phyloP scores from a whole-genome alignment of 768 basidiomycete species.

The Phaeolepiota aurea region DNA sequence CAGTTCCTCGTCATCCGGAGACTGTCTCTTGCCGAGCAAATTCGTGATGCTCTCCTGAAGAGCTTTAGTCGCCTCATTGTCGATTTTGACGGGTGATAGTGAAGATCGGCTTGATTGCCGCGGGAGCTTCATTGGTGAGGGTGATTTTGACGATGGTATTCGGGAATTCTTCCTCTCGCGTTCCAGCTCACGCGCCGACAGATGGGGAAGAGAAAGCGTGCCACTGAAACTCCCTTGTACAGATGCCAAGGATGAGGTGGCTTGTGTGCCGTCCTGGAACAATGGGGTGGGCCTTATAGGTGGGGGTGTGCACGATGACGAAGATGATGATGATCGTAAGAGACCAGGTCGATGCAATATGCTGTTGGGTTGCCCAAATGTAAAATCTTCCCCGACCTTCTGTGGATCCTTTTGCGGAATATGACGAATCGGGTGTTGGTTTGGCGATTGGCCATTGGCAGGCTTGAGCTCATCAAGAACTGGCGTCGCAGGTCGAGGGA shows the following conservation, averaged over 20 bases:
- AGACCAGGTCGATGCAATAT: conserved; percentile 6
- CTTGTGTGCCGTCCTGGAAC: not conserved
- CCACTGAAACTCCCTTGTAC: not conserved
- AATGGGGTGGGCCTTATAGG: not conserved
- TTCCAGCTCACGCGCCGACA: conserved; percentile 15
- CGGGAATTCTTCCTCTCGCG: conserved; percentile 17
- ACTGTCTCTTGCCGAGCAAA: conserved; percentile 59
- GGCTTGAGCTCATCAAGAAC: no score
- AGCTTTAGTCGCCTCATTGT: conserved; percentile 42
- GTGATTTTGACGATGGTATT: conserved; percentile 55
- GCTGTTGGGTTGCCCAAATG: conserved; percentile 25
- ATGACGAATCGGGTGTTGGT: conserved; percentile 12
- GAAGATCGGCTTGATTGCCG: conserved; percentile 14
- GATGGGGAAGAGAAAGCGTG: not conserved
- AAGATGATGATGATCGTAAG: conserved; percentile 9
- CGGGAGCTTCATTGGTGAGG: conserved; percentile 44
- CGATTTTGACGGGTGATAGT: conserved; percentile 34
- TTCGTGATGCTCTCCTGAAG: conserved; percentile 63
- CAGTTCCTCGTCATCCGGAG: conserved; percentile 29
- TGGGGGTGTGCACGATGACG: not conserved
- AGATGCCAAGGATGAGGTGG: not conserved
- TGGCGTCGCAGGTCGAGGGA: no score
- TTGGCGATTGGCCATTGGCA: conserved; percentile 5
- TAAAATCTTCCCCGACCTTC: conserved; percentile 8
- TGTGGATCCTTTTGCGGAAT: conserved; percentile 6